These are phyloP conservation scores for Crithidia brevicula DNA, from an alignment of 208 protist species.

Conservation along the genomic window DNA sequence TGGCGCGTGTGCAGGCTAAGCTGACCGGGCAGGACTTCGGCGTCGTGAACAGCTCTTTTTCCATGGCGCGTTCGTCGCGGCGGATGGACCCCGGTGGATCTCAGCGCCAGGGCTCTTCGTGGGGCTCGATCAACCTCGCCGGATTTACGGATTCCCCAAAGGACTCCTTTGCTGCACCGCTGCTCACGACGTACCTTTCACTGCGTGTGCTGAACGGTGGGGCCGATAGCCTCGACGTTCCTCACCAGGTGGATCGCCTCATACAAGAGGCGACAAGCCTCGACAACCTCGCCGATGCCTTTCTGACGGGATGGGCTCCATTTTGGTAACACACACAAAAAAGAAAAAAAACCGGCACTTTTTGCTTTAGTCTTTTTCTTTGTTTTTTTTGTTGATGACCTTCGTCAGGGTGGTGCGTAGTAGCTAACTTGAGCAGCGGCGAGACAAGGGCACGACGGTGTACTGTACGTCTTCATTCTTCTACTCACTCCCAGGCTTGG, in stretches of 20 bases:
- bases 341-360: constrained; percentile 6
- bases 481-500: too few relatives aligned
- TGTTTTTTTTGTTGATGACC: too few relatives aligned
- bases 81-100: constrained; percentile 25
- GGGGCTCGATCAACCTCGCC: constrained; percentile 45
- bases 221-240: constrained; percentile 70
- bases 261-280: constrained; percentile 90
- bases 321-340: constrained; percentile 70
- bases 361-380: too few relatives aligned
- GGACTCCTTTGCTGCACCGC: constrained; percentile 46
- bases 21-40: constrained; percentile 89
- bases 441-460: too few relatives aligned
- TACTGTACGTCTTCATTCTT: too few relatives aligned
- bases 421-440: too few relatives aligned
- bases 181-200: constrained; percentile 82
- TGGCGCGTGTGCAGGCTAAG: constrained; percentile 87
- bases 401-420: too few relatives aligned
- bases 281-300: constrained; percentile 90
- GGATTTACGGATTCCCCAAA: constrained; percentile 50
- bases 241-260: constrained; percentile 89
- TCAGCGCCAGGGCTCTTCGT: constrained; percentile 47
- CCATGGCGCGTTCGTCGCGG: constrained; percentile 46
- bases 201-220: constrained; percentile 59
- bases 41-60: constrained; percentile 69
- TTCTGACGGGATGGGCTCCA: constrained; percentile 91